These are phyloP conservation scores for Talaromyces verruculosus DNA, from an alignment of 2,329 filamentous ascomycete genomes.

Conservation along the genomic window DNA sequence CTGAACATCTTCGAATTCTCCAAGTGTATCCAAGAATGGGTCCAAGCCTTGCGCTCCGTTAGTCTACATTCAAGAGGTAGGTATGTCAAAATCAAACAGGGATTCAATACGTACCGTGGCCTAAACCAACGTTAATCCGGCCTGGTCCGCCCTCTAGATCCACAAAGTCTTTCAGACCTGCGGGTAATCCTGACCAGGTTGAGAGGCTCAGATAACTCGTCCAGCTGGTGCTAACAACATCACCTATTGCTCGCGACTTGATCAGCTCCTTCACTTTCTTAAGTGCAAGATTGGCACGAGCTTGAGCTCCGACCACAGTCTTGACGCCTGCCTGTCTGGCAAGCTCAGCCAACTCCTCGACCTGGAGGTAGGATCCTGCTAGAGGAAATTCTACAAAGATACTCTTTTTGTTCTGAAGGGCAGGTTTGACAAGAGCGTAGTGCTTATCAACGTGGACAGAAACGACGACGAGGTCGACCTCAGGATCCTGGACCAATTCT, in stretches of 20 bases:
- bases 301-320: constrained; percentile 16
- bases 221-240: constrained; percentile 17
- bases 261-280: constrained; percentile 18
- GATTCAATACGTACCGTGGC: constrained; percentile 11
- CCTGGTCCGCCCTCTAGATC: constrained; percentile 12
- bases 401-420: constrained; percentile 14
- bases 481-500: constrained; percentile 16
- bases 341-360: constrained; percentile 15
- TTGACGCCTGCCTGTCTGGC: constrained; percentile 1
- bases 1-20: constrained; percentile 20
- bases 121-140: constrained; percentile 16
- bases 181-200: constrained; percentile 10
- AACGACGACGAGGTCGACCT: constrained; percentile 19
- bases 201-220: constrained; percentile 4
- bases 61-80: background rate
- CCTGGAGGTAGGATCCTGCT: constrained; percentile 1
- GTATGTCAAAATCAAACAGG: background rate
- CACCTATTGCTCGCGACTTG: constrained; percentile 14
- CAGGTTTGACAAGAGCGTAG: constrained; percentile 14
- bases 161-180: constrained; percentile 12
- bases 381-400: constrained; percentile 20
- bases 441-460: constrained; percentile 20
- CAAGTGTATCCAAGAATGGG: constrained; percentile 14
- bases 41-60: constrained; percentile 11
- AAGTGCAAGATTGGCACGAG: constrained; percentile 14